Evolutionary conservation across 106 monocot genomes (phyloP).

Genomic region (Phalaenopsis aphrodite): DNA sequence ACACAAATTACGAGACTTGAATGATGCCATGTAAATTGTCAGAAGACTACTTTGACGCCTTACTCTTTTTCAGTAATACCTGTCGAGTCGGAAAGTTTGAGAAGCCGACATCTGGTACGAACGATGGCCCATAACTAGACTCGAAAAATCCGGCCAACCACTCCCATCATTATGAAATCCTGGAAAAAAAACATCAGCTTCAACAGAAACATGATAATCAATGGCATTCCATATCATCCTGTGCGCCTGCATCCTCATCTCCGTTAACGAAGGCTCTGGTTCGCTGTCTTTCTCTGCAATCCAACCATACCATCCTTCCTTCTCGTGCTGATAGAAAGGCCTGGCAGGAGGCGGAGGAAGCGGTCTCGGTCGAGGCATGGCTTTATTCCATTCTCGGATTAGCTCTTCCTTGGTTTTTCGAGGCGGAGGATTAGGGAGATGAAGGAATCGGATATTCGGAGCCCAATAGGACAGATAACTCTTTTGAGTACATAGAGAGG

Average conservation of each 20-base stretch:
- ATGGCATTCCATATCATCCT: constrained; percentile 86
- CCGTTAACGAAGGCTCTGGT: constrained; percentile 42
- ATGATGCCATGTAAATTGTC: too few species aligned
- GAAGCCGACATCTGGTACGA: constrained; percentile 55
- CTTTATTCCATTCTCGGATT: constrained; percentile 67
- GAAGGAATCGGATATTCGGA: constrained; percentile 55
- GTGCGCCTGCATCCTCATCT: constrained; percentile 63
- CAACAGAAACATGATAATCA: constrained; percentile 79
- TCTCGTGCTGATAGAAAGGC: constrained; percentile 71
- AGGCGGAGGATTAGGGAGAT: constrained; percentile 30
- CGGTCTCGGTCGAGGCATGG: constrained; percentile 61
- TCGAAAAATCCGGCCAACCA: constrained; percentile 68
- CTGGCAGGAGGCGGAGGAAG: constrained; percentile 86
- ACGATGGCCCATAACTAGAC: constrained; percentile 91
- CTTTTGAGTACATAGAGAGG: constrained; percentile 58
- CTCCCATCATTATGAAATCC: constrained; percentile 77
- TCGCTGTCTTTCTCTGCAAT: constrained; percentile 49
- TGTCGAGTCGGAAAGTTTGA: constrained; percentile 71
- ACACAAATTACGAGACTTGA: too few species aligned
- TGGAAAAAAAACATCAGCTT: constrained; percentile 93
- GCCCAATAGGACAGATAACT: constrained; percentile 41
- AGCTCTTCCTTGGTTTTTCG: constrained; percentile 48
- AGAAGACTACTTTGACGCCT: too few species aligned
- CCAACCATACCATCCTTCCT: constrained; percentile 95
- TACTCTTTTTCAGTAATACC: constrained; percentile 25